Conservation (phyloP, 2,329 filamentous ascomycete genomes). For the Penicillium sp. region DNA sequence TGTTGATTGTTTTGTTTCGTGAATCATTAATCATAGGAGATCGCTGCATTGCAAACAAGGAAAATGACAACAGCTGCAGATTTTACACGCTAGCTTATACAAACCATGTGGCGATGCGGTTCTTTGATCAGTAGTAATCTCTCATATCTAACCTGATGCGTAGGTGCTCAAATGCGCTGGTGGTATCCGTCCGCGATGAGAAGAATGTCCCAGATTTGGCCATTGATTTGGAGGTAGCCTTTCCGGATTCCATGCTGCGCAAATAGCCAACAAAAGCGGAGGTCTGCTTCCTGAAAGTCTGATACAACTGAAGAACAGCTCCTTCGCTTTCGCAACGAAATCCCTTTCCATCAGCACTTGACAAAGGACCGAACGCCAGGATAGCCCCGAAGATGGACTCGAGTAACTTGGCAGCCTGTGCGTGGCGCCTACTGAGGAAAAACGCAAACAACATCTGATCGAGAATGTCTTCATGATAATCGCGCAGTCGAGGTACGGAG, state of each 20-base stretch:
- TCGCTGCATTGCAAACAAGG: no score
- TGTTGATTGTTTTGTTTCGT: neutral
- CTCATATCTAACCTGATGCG: constrained; percentile 71
- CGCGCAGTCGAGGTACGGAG: constrained; percentile 68
- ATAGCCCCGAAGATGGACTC: constrained; percentile 75
- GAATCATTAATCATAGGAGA: constrained; percentile 10
- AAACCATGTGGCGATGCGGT: neutral
- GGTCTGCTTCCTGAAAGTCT: constrained; percentile 69
- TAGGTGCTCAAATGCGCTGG: constrained; percentile 68
- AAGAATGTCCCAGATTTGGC: constrained; percentile 28
- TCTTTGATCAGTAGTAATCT: constrained; percentile 57
- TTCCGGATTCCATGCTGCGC: constrained; percentile 67
- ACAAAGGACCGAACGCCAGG: constrained; percentile 64
- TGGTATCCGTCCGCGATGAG: constrained; percentile 41
- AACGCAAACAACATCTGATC: constrained; percentile 75
- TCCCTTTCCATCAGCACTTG: constrained; percentile 39
- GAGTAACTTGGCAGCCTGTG: constrained; percentile 70
- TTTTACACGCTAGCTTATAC: no score
- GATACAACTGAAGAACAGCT: constrained; percentile 59
- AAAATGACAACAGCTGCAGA: no score
- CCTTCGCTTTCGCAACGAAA: constrained; percentile 42
- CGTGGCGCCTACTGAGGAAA: constrained; percentile 73
- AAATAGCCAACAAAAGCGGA: constrained; percentile 73
- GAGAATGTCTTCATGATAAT: constrained; percentile 71
- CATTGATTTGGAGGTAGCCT: constrained; percentile 47